phyloP scores from a whole-genome alignment of 306 rosid species.

The Aeschynomene evenia region DNA sequence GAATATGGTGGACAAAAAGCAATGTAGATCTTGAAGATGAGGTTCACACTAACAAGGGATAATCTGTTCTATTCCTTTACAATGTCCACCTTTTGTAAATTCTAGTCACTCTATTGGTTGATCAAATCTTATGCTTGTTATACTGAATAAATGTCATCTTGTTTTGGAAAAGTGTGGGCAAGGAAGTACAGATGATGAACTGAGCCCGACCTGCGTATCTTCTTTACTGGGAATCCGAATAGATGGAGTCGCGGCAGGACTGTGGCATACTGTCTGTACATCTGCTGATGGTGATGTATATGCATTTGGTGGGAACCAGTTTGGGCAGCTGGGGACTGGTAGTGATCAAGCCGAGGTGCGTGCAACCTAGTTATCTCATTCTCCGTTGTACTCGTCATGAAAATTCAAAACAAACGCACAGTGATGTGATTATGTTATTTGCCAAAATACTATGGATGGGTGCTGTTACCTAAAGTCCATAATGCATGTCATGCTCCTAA shows the following conservation, averaged over 20 bases:
- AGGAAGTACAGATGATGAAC: constrained; percentile 88
- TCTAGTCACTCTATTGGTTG: constrained; percentile 28
- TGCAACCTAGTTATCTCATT: constrained; percentile 17
- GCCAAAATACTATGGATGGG: not conserved
- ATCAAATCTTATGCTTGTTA: constrained; percentile 31
- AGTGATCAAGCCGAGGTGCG: constrained; percentile 84
- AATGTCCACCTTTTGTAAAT: constrained; percentile 19
- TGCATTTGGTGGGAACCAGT: constrained; percentile 92
- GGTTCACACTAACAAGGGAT: constrained; percentile 57
- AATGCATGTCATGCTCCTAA: not conserved
- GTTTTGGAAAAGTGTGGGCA: constrained; percentile 80
- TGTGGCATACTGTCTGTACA: constrained; percentile 90
- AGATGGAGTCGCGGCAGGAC: constrained; percentile 80
- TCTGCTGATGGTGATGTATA: constrained; percentile 86
- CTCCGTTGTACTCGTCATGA: not conserved
- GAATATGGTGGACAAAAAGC: constrained; percentile 65
- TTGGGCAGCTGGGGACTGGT: constrained; percentile 97
- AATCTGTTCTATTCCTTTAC: constrained; percentile 46
- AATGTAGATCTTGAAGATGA: constrained; percentile 70
- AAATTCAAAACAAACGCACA: not conserved
- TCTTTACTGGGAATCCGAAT: constrained; percentile 77
- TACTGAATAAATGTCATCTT: constrained; percentile 30
- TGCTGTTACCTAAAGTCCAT: constrained; percentile 1
- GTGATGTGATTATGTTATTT: not conserved
- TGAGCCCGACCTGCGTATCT: constrained; percentile 76